Conservation (phyloP, 2,329 filamentous ascomycete species). For the Ceratocystis cacaofunesta region DNA sequence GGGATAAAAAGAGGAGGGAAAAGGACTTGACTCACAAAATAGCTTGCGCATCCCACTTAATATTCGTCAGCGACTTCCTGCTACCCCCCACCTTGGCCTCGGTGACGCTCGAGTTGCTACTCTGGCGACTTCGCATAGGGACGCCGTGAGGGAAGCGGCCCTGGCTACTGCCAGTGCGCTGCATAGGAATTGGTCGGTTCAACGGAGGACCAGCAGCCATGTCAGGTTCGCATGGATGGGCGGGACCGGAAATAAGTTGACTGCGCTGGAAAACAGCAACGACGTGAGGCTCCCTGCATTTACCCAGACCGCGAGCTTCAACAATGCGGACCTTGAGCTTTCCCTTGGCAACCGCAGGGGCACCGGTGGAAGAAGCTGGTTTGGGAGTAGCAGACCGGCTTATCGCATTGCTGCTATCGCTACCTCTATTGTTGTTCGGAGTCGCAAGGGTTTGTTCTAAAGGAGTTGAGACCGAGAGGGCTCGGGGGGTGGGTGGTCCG, state of each 20-base stretch:
- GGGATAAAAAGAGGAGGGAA: neutral
- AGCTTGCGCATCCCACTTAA: constrained; percentile 90
- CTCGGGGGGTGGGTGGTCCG: constrained; percentile 77
- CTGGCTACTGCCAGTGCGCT: constrained; percentile 63
- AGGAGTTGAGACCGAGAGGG: constrained; percentile 41
- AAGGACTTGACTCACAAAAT: constrained; percentile 60
- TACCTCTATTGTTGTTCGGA: neutral
- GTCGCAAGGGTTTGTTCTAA: neutral
- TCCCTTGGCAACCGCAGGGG: constrained; percentile 61
- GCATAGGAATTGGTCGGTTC: constrained; percentile 36
- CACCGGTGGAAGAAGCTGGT: constrained; percentile 30
- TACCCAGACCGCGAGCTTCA: constrained; percentile 68
- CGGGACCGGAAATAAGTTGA: constrained; percentile 82
- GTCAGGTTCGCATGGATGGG: constrained; percentile 42
- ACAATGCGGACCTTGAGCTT: constrained; percentile 81
- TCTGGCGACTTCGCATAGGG: constrained; percentile 91
- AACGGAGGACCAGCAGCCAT: constrained; percentile 24
- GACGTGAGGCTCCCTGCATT: constrained; percentile 80
- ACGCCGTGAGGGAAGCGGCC: constrained; percentile 78
- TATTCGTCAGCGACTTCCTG: constrained; percentile 47
- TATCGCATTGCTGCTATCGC: constrained; percentile 8
- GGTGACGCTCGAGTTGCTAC: constrained; percentile 82
- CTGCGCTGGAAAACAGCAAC: constrained; percentile 95
- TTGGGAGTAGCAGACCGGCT: constrained; percentile 37
- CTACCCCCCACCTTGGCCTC: constrained; percentile 25